Evolutionary conservation across 1,284 basidiomycete species (phyloP).

Genomic region (Boletus mariae): DNA sequence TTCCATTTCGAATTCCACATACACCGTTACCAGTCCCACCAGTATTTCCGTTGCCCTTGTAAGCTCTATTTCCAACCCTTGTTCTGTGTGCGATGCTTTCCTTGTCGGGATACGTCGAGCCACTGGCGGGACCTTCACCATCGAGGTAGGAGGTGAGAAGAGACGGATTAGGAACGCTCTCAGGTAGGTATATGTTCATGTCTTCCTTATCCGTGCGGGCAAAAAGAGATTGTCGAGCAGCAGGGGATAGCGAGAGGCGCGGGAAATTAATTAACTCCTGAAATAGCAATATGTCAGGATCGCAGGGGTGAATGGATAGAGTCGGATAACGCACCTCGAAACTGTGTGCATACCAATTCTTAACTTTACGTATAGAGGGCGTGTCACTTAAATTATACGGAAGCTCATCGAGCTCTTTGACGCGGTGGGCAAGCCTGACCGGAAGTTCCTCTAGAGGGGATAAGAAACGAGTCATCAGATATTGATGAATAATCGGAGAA

Average conservation of each 20-base stretch:
- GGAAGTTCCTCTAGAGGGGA: constrained; percentile 61
- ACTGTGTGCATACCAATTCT: constrained; percentile 99
- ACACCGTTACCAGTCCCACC: constrained; percentile 26
- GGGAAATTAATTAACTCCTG: constrained; percentile 89
- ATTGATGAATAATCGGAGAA: not conserved
- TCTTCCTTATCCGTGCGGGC: constrained; percentile 37
- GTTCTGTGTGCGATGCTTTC: constrained; percentile 12
- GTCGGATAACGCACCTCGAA: constrained; percentile 72
- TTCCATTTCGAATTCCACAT: constrained; percentile 33
- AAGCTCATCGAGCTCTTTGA: constrained; percentile 93
- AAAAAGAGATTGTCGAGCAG: constrained; percentile 63
- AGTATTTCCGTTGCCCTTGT: constrained; percentile 23
- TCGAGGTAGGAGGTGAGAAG: constrained; percentile 29
- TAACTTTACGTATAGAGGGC: constrained; percentile 93
- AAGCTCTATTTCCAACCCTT: constrained; percentile 14
- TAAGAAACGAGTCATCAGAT: not conserved
- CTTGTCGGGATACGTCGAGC: constrained; percentile 9
- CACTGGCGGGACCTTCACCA: constrained; percentile 15
- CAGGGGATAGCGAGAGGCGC: constrained; percentile 57
- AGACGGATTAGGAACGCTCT: constrained; percentile 71
- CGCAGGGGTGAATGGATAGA: not conserved
- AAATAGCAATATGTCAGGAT: not conserved
- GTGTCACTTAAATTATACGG: constrained; percentile 90
- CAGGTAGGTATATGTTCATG: constrained; percentile 46
- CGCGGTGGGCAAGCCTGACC: constrained; percentile 91